Evolutionary conservation across 257 asterid species (phyloP).

Genomic region (Oldenlandia corymbosa): DNA sequence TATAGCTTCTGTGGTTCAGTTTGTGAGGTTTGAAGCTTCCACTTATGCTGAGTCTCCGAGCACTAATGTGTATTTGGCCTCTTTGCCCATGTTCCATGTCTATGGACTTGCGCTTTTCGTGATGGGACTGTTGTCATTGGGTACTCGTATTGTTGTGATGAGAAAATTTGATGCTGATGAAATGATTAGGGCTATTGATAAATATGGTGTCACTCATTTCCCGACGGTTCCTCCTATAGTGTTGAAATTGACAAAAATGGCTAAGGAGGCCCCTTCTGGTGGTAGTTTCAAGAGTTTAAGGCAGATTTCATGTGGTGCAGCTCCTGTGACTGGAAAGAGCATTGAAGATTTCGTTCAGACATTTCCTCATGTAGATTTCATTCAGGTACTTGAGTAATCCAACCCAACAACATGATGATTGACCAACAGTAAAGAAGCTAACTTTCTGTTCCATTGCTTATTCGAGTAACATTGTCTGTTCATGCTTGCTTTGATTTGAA

Average conservation of each 20-base stretch:
- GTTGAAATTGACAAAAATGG: constrained; percentile 43
- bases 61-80: constrained; percentile 53
- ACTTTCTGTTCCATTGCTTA: neutral
- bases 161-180: constrained; percentile 53
- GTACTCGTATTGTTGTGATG: constrained; percentile 56
- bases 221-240: constrained; percentile 64
- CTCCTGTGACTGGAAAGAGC: constrained; percentile 40
- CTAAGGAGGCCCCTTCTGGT: constrained; percentile 30
- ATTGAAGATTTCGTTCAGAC: constrained; percentile 49
- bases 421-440: neutral
- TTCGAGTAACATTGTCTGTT: neutral
- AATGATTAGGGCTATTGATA: constrained; percentile 55
- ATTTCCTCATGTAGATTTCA: constrained; percentile 65
- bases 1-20: constrained; percentile 54
- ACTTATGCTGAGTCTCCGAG: constrained; percentile 37
- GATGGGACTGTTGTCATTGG: constrained; percentile 67
- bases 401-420: neutral
- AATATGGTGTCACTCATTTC: constrained; percentile 60
- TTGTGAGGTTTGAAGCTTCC: constrained; percentile 65
- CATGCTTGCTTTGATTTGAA: neutral
- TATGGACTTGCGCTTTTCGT: constrained; percentile 66
- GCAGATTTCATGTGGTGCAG: constrained; percentile 83
- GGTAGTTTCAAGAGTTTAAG: constrained; percentile 45
- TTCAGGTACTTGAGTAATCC: constrained; percentile 46
- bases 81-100: constrained; percentile 70